Evolutionary conservation across 2,329 filamentous ascomycete species (phyloP).

Genomic region (Neofusicoccum parvum): DNA sequence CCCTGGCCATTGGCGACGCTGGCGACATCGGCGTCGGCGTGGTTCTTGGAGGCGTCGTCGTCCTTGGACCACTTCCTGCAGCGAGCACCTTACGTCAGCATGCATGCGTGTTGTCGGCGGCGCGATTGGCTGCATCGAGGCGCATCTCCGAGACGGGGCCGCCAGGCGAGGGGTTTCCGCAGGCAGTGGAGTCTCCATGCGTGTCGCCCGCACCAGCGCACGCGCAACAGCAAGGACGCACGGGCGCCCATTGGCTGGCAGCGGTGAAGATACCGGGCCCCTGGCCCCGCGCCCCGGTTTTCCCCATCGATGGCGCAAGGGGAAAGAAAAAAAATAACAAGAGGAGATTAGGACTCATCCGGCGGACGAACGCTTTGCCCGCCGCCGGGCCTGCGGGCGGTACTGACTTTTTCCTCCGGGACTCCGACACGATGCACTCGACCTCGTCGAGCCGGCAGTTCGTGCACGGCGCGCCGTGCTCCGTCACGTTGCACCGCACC

Average conservation of each 20-base stretch:
- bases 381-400: not conserved
- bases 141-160: slow-evolving; percentile 7
- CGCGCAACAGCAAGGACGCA: not conserved
- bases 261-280: slow-evolving; percentile 9
- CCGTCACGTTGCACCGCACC: slow-evolving; percentile 90
- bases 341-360: not conserved
- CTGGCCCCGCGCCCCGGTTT: slow-evolving; percentile 7
- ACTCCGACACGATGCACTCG: slow-evolving; percentile 69
- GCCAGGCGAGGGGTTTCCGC: not conserved
- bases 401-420: slow-evolving; percentile 81
- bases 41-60: slow-evolving; percentile 35
- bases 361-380: not conserved
- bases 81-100: slow-evolving; percentile 14
- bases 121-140: slow-evolving; percentile 2
- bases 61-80: slow-evolving; percentile 47
- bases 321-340: not conserved
- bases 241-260: slow-evolving; percentile 8
- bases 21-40: slow-evolving; percentile 23
- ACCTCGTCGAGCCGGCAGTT: slow-evolving; percentile 83
- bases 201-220: not conserved
- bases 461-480: slow-evolving; percentile 79
- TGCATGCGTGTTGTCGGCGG: slow-evolving; percentile 1
- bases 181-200: slow-evolving; percentile 9
- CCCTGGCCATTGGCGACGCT: slow-evolving; percentile 26
- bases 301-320: slow-evolving; percentile 7